phyloP scores from a whole-genome alignment of 768 basidiomycete genomes.

The Inosperma sp. region DNA sequence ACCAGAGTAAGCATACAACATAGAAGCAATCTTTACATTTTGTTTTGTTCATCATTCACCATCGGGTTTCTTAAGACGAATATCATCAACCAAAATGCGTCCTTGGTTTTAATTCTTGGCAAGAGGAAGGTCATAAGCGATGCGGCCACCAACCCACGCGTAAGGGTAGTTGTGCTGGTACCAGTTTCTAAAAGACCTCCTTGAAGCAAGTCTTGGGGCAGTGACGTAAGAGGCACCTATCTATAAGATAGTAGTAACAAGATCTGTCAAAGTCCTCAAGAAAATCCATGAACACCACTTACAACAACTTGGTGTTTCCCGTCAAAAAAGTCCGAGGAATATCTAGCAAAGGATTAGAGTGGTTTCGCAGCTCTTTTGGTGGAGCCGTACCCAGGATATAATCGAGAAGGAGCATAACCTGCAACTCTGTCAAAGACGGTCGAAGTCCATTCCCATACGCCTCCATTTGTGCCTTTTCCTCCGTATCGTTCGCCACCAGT shows the following conservation, averaged over 20 bases:
- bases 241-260: slow-evolving; percentile 34
- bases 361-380: slow-evolving; percentile 1
- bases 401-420: slow-evolving; percentile 66
- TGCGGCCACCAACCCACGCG: slow-evolving; percentile 74
- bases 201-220: slow-evolving; percentile 72
- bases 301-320: slow-evolving; percentile 82
- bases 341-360: slow-evolving; percentile 35
- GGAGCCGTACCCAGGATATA: slow-evolving; percentile 83
- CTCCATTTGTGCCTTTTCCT: slow-evolving; percentile 80
- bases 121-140: slow-evolving; percentile 40
- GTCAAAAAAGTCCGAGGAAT: slow-evolving; percentile 91
- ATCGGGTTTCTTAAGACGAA: too few relatives aligned
- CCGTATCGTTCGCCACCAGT: slow-evolving; percentile 48
- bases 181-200: slow-evolving; percentile 81
- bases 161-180: slow-evolving; percentile 91
- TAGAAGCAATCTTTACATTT: too few relatives aligned
- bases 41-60: too few relatives aligned
- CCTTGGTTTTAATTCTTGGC: background rate
- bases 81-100: too few relatives aligned
- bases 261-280: slow-evolving; percentile 11
- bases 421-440: slow-evolving; percentile 67
- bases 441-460: slow-evolving; percentile 98
- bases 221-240: slow-evolving; percentile 89
- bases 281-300: slow-evolving; percentile 31
- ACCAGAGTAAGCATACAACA: too few relatives aligned